Evolutionary conservation across 345 rosid genomes (phyloP), one percentile per base, ranked within the genome.

Genomic region (Erysimum cheiranthoides): DNA sequence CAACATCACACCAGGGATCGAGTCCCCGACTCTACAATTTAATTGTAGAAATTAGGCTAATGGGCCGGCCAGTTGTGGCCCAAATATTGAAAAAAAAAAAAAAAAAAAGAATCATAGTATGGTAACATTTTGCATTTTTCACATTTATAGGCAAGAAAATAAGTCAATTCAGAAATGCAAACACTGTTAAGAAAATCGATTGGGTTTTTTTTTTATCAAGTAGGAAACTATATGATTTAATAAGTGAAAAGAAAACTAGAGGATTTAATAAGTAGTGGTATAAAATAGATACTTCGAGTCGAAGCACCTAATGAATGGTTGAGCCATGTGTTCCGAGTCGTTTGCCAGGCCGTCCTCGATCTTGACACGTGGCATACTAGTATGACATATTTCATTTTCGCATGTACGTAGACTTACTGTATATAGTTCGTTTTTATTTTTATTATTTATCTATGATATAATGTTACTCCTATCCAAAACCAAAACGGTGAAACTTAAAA

Each of bases 251-350:
- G 1, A 4, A 21, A 13, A 59, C 35, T 2, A 61, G 5, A 14
- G 8, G 27, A 36, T 45, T 64, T 6, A 51, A 61, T 60, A 51
- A 76, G 45, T 51, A 40, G 73, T 50, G 64, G 73, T 60, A 38
- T 28, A 68, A 17, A 70, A 16, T 4, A 62, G 68, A 31, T 34
- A 27, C 80, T 76, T 76, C 80, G 51, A 35, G 52, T 0, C 66
- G 75, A 76, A 76, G 80, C 59, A 76, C 65, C 42, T 70, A 43
- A 30, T 1, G 38, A 12, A 32, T 21, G 34, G 42, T 62, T 46
- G 27, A 63, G 76, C 42, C 80, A 77, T 56, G 71, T 77, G 80
- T 77, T 7, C 51, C n/a, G 16, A 70, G 59, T 56, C 13, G 5
- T 46, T 70, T 63, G 59, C 66, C 80, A 63, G 57, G 34, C 50